Conservation (phyloP, 1,284 basidiomycete genomes). For the Trametes hirsuta region DNA sequence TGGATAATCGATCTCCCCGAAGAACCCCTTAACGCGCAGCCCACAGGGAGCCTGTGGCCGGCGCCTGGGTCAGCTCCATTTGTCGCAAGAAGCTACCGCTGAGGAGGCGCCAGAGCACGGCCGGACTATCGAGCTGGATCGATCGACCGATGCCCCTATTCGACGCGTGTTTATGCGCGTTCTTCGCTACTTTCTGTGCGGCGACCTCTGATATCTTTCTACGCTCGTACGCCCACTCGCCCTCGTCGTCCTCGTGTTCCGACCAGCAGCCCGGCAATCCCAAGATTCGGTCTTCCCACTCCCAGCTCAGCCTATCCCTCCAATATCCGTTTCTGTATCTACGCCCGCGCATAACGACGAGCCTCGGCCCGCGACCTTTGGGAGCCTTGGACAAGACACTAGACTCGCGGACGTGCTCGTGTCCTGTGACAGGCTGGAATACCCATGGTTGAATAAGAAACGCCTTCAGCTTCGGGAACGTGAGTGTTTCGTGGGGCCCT, state of each 20-base stretch:
- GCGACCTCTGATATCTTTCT: conserved; percentile 10
- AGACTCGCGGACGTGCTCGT: conserved; percentile 6
- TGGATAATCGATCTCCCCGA: too few relatives aligned
- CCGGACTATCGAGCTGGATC: conserved; percentile 9
- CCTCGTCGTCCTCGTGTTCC: conserved; percentile 20
- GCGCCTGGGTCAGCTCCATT: too few relatives aligned
- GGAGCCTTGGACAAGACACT: background rate
- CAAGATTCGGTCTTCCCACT: conserved; percentile 18
- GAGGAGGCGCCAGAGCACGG: background rate
- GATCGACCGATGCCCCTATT: background rate
- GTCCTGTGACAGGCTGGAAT: conserved; percentile 10
- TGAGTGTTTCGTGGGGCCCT: background rate
- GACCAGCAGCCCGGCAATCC: conserved; percentile 13
- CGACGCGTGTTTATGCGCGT: background rate
- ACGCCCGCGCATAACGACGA: conserved; percentile 16
- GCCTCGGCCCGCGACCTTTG: background rate
- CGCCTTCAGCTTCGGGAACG: conserved; percentile 9
- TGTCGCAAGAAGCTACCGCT: background rate
- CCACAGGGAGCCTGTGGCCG: too few relatives aligned
- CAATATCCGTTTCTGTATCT: conserved; percentile 15
- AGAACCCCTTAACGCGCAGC: too few relatives aligned
- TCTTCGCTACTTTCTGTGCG: conserved; percentile 3
- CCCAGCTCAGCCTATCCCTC: conserved; percentile 17
- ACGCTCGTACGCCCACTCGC: conserved; percentile 19
- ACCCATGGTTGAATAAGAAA: conserved; percentile 18